These are phyloP conservation scores for Cytospora leucostoma DNA, from an alignment of 2,329 filamentous ascomycete genomes.

Conservation along the genomic window DNA sequence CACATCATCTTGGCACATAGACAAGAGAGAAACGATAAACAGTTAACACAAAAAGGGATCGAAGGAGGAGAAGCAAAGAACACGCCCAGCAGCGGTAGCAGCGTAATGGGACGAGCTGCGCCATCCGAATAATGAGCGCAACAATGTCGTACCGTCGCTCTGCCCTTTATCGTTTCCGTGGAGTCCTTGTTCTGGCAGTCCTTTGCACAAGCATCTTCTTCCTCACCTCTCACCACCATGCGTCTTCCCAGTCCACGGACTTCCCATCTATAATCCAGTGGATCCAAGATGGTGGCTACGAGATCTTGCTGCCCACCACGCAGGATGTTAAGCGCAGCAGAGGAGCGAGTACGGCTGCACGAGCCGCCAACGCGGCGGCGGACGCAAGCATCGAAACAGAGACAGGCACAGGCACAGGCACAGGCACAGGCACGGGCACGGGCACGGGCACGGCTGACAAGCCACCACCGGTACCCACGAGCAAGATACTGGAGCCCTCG, in stretches of 20 bases:
- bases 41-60: not conserved
- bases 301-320: slow-evolving; percentile 25
- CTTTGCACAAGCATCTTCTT: slow-evolving; percentile 25
- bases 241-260: slow-evolving; percentile 2
- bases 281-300: slow-evolving; percentile 27
- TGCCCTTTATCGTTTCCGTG: slow-evolving; percentile 24
- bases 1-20: slow-evolving; percentile 6
- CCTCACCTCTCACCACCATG: slow-evolving; percentile 21
- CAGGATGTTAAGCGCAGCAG: slow-evolving; percentile 22
- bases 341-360: slow-evolving; percentile 9
- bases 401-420: slow-evolving; percentile 3
- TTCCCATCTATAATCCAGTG: slow-evolving; percentile 26
- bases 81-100: not conserved
- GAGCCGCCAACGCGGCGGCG: slow-evolving; percentile 3
- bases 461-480: not conserved
- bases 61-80: not conserved
- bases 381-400: not conserved
- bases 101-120: slow-evolving; percentile 23
- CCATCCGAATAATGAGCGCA: slow-evolving; percentile 19
- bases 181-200: slow-evolving; percentile 21
- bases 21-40: not conserved
- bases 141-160: slow-evolving; percentile 27
- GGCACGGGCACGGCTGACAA: slow-evolving; percentile 6
- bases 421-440: not conserved
- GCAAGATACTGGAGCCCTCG: slow-evolving; percentile 1